These are phyloP conservation scores for Perkinsus chesapeaki DNA, from an alignment of 169 alveolate species.

Conservation along the genomic window DNA sequence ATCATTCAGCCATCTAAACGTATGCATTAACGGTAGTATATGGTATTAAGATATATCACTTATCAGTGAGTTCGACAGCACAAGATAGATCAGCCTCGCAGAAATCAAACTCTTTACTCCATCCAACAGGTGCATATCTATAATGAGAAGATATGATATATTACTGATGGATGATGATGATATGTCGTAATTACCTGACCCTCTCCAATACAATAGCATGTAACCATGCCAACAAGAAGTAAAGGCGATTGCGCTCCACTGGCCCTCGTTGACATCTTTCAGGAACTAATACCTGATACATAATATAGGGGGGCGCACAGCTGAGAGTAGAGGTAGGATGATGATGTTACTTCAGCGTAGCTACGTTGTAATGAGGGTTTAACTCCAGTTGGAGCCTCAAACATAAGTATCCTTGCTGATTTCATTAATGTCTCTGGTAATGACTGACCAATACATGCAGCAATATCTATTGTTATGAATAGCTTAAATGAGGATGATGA, in stretches of 20 bases:
- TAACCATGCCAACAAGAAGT: slow-evolving; percentile 87
- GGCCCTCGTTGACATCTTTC: slow-evolving; percentile 48
- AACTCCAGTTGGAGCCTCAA: slow-evolving; percentile 89
- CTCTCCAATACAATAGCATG: slow-evolving; percentile 95
- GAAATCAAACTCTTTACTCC: slow-evolving; percentile 93
- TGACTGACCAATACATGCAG: not conserved
- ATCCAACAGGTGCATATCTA: slow-evolving; percentile 88
- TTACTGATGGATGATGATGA: not conserved
- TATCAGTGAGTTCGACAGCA: slow-evolving; percentile 77
- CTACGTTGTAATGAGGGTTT: slow-evolving; percentile 72
- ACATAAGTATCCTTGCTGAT: slow-evolving; percentile 76
- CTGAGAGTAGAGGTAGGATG: no score
- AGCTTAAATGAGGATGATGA: slow-evolving; percentile 26
- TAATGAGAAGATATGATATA: not conserved
- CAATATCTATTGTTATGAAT: not conserved
- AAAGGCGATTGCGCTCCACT: slow-evolving; percentile 75
- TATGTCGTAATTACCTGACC: slow-evolving; percentile 49
- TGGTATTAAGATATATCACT: slow-evolving; percentile 57
- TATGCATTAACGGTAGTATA: slow-evolving; percentile 26
- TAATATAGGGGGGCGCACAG: slow-evolving; percentile 36
- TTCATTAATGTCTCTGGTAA: slow-evolving; percentile 73
- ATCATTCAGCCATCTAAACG: not conserved
- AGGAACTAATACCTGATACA: not conserved
- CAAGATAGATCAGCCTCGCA: slow-evolving; percentile 93
- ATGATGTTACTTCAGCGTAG: slow-evolving; percentile 28